Evolutionary conservation across 2,329 filamentous ascomycete genomes (phyloP), one percentile per base, ranked within the genome.

Genomic region (Botrytis deweyae): DNA sequence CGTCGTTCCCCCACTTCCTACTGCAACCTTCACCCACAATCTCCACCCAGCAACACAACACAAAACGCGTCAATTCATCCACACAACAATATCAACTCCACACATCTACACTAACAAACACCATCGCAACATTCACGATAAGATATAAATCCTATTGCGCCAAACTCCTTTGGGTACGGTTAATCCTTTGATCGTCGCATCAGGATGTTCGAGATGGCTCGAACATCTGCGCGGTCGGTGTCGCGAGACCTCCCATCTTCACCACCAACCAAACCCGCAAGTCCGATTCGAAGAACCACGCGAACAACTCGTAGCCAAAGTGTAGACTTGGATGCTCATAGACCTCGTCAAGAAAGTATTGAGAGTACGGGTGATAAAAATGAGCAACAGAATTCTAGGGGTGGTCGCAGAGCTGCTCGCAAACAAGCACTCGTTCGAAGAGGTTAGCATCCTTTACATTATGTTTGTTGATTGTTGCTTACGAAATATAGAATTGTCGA

Each of bases 241-340:
- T 68, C 66, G 49, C 78, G 75, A 59, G 72, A 76, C 62, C 74
- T 78, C 61, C 74, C 79, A 40, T 76, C 78, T n/a, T 81, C 80
- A 42, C 78, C 79, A 1, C 78, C 78, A 2, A 77, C 79, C 59
- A 79, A 77, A 66, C 63, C 63, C 73, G 75, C 72, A 74, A 79
- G 74, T 65, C 77, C 78, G 16, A 49, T 71, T 20, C 67, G 70
- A 52, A 77, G 74, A 29, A 69, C 59, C 44, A 79, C 76, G 9
- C 76, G 83, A 67, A 76, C 80, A 36, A 83, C 83, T 10, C 79
- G 83, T 71, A 84, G 83, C 71, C 80, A 79, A 70, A 84, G 83
- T 76, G 80, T 80, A 33, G 81, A 84, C 58, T 74, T 80, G 16
- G 81, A 75, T n/a, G 74, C 76, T 9, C 72, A 20, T 74, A 75